Conservation (phyloP, 345 rosid species). For the Raphanus raphanistrum region DNA sequence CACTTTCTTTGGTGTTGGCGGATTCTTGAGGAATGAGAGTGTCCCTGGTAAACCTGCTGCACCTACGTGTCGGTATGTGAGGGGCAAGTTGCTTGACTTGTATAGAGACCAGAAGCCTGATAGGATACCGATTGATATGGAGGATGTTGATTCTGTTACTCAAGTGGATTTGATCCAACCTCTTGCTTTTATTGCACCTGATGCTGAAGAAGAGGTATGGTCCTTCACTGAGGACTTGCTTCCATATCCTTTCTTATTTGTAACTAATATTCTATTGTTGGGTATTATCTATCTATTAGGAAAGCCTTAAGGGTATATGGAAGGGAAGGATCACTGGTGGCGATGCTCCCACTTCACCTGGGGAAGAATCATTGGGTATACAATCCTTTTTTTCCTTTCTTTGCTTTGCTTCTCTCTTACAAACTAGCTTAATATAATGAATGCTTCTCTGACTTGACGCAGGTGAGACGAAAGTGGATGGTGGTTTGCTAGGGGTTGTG, state of each 20-base stretch:
- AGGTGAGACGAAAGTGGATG: conserved; percentile 44
- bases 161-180: conserved; percentile 50
- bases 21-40: conserved; percentile 13
- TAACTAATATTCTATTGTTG: neutral
- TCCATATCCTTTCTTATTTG: neutral
- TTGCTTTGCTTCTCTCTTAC: conserved; percentile 14
- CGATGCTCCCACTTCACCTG: conserved; percentile 49
- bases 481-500: conserved; percentile 9
- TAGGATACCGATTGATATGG: conserved; percentile 56
- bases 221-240: neutral
- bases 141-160: conserved; percentile 47
- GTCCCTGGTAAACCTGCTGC: conserved; percentile 27
- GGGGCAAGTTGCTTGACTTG: conserved; percentile 64
- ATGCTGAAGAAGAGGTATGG: conserved; percentile 72
- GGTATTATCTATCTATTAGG: conserved; percentile 40
- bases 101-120: conserved; percentile 32
- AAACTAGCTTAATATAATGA: neutral
- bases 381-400: neutral
- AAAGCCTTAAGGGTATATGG: conserved; percentile 59
- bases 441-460: conserved; percentile 21
- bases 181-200: conserved; percentile 73
- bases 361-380: conserved; percentile 48
- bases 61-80: conserved; percentile 52
- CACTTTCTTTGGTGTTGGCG: conserved; percentile 31
- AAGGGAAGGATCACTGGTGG: conserved; percentile 67